Conservation (phyloP, 2,329 filamentous ascomycete species). For the Stagonosporopsis rhizophila region DNA sequence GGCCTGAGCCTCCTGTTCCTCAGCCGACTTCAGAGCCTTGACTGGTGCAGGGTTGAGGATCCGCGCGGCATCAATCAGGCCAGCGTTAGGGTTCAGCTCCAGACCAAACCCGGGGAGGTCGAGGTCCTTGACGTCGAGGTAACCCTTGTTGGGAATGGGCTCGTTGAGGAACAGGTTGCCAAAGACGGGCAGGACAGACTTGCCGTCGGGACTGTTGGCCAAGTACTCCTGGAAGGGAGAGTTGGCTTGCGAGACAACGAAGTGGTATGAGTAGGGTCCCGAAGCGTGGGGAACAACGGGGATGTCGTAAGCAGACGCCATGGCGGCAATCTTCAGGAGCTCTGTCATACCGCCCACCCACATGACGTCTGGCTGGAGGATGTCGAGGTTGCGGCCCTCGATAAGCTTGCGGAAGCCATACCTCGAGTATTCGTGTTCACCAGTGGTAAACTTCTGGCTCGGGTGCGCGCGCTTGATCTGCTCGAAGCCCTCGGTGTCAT, state of each 20-base stretch:
- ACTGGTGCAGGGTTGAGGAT: slow-evolving; percentile 72
- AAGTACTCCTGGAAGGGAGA: slow-evolving; percentile 96
- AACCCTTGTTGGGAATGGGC: slow-evolving; percentile 84
- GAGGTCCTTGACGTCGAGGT: slow-evolving; percentile 77
- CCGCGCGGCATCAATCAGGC: slow-evolving; percentile 76
- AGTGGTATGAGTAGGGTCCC: slow-evolving; percentile 94
- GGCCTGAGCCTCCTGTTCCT: slow-evolving; percentile 31
- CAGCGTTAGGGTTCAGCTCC: slow-evolving; percentile 81
- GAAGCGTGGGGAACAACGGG: slow-evolving; percentile 95
- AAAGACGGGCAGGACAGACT: slow-evolving; percentile 89
- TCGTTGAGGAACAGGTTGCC: slow-evolving; percentile 90
- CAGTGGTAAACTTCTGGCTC: slow-evolving; percentile 90
- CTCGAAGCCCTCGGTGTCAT: slow-evolving; percentile 90
- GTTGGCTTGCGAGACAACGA: slow-evolving; percentile 91
- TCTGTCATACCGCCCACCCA: slow-evolving; percentile 95
- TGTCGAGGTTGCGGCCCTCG: slow-evolving; percentile 89
- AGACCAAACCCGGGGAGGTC: slow-evolving; percentile 92
- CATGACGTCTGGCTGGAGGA: slow-evolving; percentile 96
- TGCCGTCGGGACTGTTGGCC: slow-evolving; percentile 89
- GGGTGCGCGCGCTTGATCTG: slow-evolving; percentile 91
- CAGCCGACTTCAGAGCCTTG: slow-evolving; percentile 48
- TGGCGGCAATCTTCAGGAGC: slow-evolving; percentile 84
- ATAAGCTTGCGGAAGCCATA: slow-evolving; percentile 96
- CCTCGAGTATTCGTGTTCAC: slow-evolving; percentile 93
- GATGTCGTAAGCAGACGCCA: slow-evolving; percentile 92